Conservation (phyloP, 768 basidiomycete genomes). For the Suillus sp. region DNA sequence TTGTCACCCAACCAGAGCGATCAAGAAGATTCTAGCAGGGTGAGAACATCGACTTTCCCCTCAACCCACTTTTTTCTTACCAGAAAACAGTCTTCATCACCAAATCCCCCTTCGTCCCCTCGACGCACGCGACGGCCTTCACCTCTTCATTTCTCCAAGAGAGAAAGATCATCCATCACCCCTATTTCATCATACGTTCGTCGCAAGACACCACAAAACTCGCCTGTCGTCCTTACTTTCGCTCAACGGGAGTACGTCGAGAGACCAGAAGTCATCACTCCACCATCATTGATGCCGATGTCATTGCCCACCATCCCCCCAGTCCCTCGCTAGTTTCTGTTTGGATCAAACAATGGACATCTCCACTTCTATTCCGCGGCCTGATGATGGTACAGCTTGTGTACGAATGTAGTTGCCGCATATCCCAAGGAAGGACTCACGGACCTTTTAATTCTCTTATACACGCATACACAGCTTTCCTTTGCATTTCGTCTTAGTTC, state of each 20-base stretch:
- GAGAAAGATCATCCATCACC: conserved; percentile 63
- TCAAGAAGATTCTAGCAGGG: conserved; percentile 27
- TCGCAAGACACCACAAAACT: conserved; percentile 74
- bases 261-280: conserved; percentile 32
- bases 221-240: conserved; percentile 70
- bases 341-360: neutral
- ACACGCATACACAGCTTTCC: conserved; percentile 6
- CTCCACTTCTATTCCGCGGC: neutral
- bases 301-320: conserved; percentile 65
- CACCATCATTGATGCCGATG: conserved; percentile 42
- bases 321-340: conserved; percentile 18
- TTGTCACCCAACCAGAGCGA: conserved; percentile 25
- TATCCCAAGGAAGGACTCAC: conserved; percentile 12
- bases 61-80: conserved; percentile 27
- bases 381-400: conserved; percentile 9
- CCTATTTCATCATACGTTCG: conserved; percentile 83
- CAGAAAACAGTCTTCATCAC: conserved; percentile 35
- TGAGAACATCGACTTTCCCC: conserved; percentile 36
- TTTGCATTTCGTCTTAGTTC: conserved; percentile 9
- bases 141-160: conserved; percentile 48
- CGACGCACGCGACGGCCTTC: conserved; percentile 42
- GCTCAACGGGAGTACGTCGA: conserved; percentile 37
- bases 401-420: conserved; percentile 10
- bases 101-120: conserved; percentile 43
- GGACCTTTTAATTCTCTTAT: conserved; percentile 14